phyloP scores from a whole-genome alignment of 2,329 filamentous ascomycete species.

The Davidsoniella australis region DNA sequence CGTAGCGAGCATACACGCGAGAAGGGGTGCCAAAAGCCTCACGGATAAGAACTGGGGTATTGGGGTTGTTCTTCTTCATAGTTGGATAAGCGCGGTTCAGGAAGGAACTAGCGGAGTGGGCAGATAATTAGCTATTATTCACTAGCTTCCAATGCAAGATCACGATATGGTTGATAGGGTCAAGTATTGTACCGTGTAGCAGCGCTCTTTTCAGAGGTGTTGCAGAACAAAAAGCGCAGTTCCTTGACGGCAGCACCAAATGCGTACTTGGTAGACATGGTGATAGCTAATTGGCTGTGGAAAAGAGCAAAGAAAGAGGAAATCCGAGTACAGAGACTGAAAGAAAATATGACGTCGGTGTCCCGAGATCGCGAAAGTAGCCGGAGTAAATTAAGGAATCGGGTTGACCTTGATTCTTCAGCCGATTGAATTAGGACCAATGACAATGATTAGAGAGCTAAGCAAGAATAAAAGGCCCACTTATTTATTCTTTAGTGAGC shows the following conservation, averaged over 20 bases:
- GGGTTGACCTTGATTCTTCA: no score
- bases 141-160: neutral
- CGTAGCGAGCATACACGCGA: slow-evolving; percentile 82
- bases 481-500: no score
- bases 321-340: no score
- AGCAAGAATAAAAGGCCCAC: no score
- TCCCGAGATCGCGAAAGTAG: neutral
- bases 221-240: slow-evolving; percentile 93
- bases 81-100: slow-evolving; percentile 82
- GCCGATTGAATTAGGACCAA: no score
- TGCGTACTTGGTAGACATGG: slow-evolving; percentile 53
- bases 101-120: slow-evolving; percentile 49
- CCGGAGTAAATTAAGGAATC: no score
- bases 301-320: neutral
- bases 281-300: neutral
- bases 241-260: slow-evolving; percentile 84
- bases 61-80: slow-evolving; percentile 98
- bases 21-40: slow-evolving; percentile 76
- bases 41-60: slow-evolving; percentile 83
- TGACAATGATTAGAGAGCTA: no score
- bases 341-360: neutral
- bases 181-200: slow-evolving; percentile 52
- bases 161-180: neutral
- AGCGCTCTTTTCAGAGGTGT: slow-evolving; percentile 80
- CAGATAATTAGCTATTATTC: neutral